Evolutionary conservation across 2,329 filamentous ascomycete genomes (phyloP), one percentile per base, ranked within the genome.

Genomic region (Monosporascus sp.): DNA sequence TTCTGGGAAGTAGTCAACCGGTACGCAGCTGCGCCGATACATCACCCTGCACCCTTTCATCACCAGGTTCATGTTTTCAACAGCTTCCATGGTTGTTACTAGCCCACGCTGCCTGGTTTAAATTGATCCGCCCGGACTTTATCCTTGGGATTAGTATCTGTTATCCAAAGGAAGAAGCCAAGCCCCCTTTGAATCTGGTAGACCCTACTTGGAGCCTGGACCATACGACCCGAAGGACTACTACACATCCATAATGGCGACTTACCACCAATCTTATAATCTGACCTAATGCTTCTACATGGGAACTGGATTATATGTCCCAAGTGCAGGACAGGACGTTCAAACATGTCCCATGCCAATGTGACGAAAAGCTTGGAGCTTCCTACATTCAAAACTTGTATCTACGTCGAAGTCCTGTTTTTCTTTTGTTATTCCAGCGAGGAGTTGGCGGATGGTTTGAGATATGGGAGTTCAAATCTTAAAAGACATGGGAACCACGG

Each of bases 31-130:
- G 67, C 71, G 49, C 74, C 76, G 48, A 69, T 78, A 39, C 77
- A 79, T 57, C 73, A 78, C 52, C 72, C 76, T 53, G 68, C 75
- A 48, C 72, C 76, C 24, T 80, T 81, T 53, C 78, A 80, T 54
- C 75, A 77, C 46, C 79, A 79, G 66, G 73, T 80, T 53, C 73
- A 76, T 36, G 69, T 81, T 50, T 74, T 82, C 60, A 69, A 73
- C 48, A 73, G 78, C 54, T 73, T 80, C 52, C 79, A 77, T 65
- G 75, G 77, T 54, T 81, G 71, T 63, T 75, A 78, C 67, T 81
- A 77, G 58, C 27, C 24, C 15, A 22, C 6, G 25, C 42, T 31
- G 15, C 22, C 42, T 25, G 4, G 25, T 18, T 17, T 46, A 17
- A n/a, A 11, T 31, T 11, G 15, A 36, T 36, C 17, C 24, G 5